These are phyloP conservation scores for Pascua sp. DNA, from an alignment of 1,284 basidiomycete species.

Conservation along the genomic window DNA sequence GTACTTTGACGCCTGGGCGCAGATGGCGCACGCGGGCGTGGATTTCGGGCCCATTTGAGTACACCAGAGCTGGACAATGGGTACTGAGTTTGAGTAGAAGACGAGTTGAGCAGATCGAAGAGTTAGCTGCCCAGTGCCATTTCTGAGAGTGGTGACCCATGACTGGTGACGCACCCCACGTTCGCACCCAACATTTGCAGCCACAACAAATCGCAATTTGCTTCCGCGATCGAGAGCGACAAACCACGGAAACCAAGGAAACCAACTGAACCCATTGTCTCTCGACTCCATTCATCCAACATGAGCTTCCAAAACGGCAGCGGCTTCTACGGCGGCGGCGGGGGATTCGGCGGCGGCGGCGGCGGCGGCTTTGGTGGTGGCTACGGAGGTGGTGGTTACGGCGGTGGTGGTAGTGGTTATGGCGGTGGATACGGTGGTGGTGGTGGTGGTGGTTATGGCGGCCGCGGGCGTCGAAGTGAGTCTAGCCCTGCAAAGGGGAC, in stretches of 20 bases:
- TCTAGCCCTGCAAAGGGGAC: neutral
- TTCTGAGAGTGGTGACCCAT: no score
- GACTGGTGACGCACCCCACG: neutral
- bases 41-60: conserved; percentile 11
- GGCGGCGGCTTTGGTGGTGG: conserved; percentile 17
- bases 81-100: neutral
- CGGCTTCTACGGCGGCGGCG: conserved; percentile 26
- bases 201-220: conserved; percentile 3
- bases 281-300: neutral
- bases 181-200: neutral
- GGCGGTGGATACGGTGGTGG: conserved; percentile 8
- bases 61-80: neutral
- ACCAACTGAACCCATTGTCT: neutral
- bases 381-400: conserved; percentile 10
- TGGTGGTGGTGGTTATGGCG: conserved; percentile 22
- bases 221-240: neutral
- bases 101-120: no score
- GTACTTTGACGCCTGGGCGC: conserved; percentile 38
- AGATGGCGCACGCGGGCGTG: conserved; percentile 30
- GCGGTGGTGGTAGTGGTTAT: conserved; percentile 13
- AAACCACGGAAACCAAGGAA: neutral
- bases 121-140: no score
- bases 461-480: conserved; percentile 26
- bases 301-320: conserved; percentile 40
- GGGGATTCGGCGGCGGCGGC: conserved; percentile 10